Percentiles rank a stretch among this genome's conserved stretches.
Evolutionary conservation across 2,329 filamentous ascomycete genomes (phyloP).

Genomic region (Podosphaera fusca): DNA sequence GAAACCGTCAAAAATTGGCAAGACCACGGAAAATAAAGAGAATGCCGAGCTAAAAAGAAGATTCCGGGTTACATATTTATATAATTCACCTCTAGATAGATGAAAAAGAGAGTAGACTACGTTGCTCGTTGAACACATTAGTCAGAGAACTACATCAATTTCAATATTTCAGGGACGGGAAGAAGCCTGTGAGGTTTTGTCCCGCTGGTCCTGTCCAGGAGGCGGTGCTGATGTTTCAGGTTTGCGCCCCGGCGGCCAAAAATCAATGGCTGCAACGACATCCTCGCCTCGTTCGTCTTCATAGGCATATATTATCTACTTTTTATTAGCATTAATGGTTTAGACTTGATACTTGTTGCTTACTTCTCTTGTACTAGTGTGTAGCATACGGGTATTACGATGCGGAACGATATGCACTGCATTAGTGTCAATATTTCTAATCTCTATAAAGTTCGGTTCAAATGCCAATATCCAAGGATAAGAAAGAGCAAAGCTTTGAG

Average conservation of each 20-base stretch:
- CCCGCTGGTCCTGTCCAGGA: conserved; percentile 6
- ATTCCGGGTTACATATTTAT: conserved; percentile 7
- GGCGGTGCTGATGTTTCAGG: conserved; percentile 10
- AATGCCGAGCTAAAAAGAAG: conserved; percentile 3
- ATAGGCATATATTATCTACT: conserved; percentile 85
- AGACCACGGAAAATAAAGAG: conserved; percentile 2
- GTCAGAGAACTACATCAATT: background rate
- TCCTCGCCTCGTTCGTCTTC: conserved; percentile 90
- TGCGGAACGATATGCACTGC: conserved; percentile 90
- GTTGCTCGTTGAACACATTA: background rate
- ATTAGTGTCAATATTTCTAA: conserved; percentile 82
- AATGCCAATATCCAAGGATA: conserved; percentile 96
- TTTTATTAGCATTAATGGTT: conserved; percentile 7
- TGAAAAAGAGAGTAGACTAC: conserved; percentile 4
- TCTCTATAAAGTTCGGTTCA: conserved; percentile 91
- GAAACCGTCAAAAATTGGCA: conserved; percentile 1
- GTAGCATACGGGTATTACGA: conserved; percentile 91
- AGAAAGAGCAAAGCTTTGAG: conserved; percentile 77
- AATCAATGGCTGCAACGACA: conserved; percentile 83
- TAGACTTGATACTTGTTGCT: conserved; percentile 16
- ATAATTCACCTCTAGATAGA: conserved; percentile 7
- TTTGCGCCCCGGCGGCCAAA: conserved; percentile 36
- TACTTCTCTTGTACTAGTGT: conserved; percentile 93
- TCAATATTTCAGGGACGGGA: conserved; percentile 9
- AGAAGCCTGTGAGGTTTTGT: conserved; percentile 9